phyloP scores from a whole-genome alignment of 768 basidiomycete species.

The Bullera alba region DNA sequence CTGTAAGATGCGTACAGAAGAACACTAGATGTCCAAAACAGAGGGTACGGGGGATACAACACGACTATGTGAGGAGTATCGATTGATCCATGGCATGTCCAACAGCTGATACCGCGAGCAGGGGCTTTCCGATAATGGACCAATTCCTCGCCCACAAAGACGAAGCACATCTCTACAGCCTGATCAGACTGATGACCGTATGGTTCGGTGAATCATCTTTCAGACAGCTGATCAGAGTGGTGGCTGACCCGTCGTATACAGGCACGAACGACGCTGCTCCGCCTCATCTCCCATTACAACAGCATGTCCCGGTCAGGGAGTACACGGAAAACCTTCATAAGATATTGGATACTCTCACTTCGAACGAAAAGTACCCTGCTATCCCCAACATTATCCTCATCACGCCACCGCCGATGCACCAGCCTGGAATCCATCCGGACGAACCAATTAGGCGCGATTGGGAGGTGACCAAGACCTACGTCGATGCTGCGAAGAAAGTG shows the following conservation, averaged over 20 bases:
- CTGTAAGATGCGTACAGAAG: constrained; percentile 11
- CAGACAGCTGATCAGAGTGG: background rate
- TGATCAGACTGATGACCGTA: constrained; percentile 22
- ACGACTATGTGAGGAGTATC: constrained; percentile 1
- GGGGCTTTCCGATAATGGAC: constrained; percentile 15
- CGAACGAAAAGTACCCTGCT: background rate
- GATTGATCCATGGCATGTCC: background rate
- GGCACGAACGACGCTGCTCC: constrained; percentile 25
- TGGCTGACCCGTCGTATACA: background rate
- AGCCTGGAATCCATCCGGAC: background rate
- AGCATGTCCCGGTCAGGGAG: constrained; percentile 11
- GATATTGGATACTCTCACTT: constrained; percentile 18
- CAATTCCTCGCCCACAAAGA: constrained; percentile 22
- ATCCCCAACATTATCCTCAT: constrained; percentile 19
- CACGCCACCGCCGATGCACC: constrained; percentile 6
- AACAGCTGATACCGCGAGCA: constrained; percentile 2
- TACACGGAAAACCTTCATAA: constrained; percentile 15
- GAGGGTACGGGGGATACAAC: constrained; percentile 32
- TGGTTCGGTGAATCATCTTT: constrained; percentile 31
- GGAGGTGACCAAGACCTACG: constrained; percentile 5
- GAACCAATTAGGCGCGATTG: background rate
- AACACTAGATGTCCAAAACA: constrained; percentile 18
- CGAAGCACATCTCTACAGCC: constrained; percentile 1
- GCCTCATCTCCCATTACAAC: background rate
- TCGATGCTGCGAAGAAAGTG: constrained; percentile 6